These are phyloP conservation scores for Aspergillus sojae DNA, from an alignment of 2,329 filamentous ascomycete species.

Conservation along the genomic window DNA sequence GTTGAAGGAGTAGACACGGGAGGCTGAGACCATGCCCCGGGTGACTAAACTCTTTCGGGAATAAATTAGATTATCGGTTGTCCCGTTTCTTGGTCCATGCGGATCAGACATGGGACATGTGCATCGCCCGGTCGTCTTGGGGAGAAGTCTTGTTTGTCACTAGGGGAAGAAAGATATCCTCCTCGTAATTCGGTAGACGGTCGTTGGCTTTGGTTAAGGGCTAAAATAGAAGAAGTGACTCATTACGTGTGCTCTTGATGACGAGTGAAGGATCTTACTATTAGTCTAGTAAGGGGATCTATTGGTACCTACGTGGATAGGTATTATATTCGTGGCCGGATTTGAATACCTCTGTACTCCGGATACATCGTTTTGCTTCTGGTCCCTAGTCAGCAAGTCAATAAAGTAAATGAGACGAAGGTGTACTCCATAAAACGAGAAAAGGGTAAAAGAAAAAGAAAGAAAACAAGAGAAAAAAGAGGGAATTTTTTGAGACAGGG, in stretches of 20 bases:
- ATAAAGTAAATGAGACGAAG: neutral
- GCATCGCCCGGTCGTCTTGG: neutral
- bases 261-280: conserved; percentile 2
- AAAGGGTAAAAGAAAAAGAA: neutral
- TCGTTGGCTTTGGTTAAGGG: neutral
- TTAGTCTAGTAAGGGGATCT: neutral
- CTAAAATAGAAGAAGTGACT: neutral
- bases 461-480: neutral
- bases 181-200: no score
- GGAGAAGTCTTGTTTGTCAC: conserved; percentile 1
- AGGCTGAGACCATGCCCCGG: conserved; percentile 4
- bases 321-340: neutral
- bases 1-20: conserved; percentile 2
- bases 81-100: conserved; percentile 2
- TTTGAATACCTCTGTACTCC: neutral
- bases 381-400: neutral
- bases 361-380: neutral
- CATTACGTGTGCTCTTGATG: conserved; percentile 4
- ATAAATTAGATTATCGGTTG: neutral
- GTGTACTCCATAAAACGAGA: no score
- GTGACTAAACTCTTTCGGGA: neutral
- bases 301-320: neutral
- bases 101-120: conserved; percentile 1
- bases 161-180: no score
- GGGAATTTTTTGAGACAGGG: neutral